Evolutionary conservation across 2,329 filamentous ascomycete genomes (phyloP).

Genomic region (Penicillium brasilianum): DNA sequence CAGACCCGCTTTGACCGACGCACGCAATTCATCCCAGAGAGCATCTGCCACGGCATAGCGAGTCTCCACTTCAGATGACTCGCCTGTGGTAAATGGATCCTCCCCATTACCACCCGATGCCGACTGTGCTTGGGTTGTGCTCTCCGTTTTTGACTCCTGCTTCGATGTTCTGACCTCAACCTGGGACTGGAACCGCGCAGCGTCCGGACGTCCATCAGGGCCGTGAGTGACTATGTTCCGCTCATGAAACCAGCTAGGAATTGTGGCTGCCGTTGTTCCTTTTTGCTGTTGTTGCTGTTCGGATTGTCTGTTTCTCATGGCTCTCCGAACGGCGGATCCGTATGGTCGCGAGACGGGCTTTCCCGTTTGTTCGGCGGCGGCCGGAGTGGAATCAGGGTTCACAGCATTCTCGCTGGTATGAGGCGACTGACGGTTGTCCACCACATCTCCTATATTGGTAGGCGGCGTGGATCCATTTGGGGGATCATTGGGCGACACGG

Average conservation of each 20-base stretch:
- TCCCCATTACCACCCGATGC: conserved; percentile 33
- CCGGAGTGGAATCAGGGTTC: conserved; percentile 21
- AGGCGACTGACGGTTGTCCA: conserved; percentile 29
- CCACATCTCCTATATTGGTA: conserved; percentile 19
- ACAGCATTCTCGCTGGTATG: conserved; percentile 23
- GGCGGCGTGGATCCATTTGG: conserved; percentile 30
- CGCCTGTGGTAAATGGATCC: conserved; percentile 28
- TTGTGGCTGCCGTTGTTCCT: conserved; percentile 27
- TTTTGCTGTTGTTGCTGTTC: conserved; percentile 30
- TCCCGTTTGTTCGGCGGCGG: conserved; percentile 21
- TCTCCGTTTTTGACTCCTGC: conserved; percentile 23
- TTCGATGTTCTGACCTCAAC: conserved; percentile 36
- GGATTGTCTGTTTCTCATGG: conserved; percentile 42
- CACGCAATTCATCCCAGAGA: conserved; percentile 56
- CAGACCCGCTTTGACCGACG: conserved; percentile 58
- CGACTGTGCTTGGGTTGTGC: conserved; percentile 13
- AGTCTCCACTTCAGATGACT: conserved; percentile 25
- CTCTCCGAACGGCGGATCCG: conserved; percentile 47
- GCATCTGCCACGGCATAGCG: conserved; percentile 49
- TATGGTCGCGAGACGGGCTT: conserved; percentile 41
- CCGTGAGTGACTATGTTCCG: conserved; percentile 40
- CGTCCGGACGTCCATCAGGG: conserved; percentile 12
- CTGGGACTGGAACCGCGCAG: conserved; percentile 26
- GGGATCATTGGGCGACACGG: conserved; percentile 37
- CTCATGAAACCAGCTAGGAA: conserved; percentile 47